Evolutionary conservation across 1,284 basidiomycete species (phyloP), one percentile per base, ranked within the genome.

Genomic region (Fomes fomentarius): DNA sequence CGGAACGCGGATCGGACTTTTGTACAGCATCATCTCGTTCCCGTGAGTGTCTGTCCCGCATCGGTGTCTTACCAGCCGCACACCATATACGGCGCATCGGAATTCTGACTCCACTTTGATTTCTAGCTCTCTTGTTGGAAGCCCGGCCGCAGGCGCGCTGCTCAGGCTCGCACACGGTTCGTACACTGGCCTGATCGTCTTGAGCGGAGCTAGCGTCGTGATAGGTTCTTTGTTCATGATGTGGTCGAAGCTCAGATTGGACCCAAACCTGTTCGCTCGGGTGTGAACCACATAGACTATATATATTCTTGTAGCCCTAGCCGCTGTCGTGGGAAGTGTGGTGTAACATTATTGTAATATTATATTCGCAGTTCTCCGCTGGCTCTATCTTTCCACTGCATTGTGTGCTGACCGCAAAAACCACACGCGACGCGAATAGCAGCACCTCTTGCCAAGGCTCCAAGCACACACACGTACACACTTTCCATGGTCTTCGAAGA

Each of bases 11-110:
- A 81, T 88, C 44, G 85, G 85, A 19, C 71, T 81, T 52, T 60
- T 87, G 52, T 88, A 87, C 62, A 83, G 74, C 30, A 67, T 85
- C 14, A 80, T 86, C 30, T 84, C 86, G 0, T 75, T 87, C 42
- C 84, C 85, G 85, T 88, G 66, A 76, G 85, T 84, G 8, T 11
- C 26, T 1, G 4, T 5, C 4, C 1, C n/a, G 6, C 26, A 14
- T 40, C 24, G 22, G 7, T n/a, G 31, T 22, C n/a, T n/a, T n/a
- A n/a, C n/a, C n/a, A n/a, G n/a, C n/a, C n/a, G n/a, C n/a, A n/a
- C 28, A 30, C 6, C 12, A 6, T 30, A 7, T 12, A 12, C 28
- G 7, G 12, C 28, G 7, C 28, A 30, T 30, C 44, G 47, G 19
- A 34, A 17, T 31, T 26, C 12, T 17, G n/a, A 40, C 6, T 15